A percentile compares a stretch with the other conserved stretches of the same genome.
Evolutionary conservation across 495 filamentous ascomycete genomes (phyloP).

Genomic region (Neurospora sp.): DNA sequence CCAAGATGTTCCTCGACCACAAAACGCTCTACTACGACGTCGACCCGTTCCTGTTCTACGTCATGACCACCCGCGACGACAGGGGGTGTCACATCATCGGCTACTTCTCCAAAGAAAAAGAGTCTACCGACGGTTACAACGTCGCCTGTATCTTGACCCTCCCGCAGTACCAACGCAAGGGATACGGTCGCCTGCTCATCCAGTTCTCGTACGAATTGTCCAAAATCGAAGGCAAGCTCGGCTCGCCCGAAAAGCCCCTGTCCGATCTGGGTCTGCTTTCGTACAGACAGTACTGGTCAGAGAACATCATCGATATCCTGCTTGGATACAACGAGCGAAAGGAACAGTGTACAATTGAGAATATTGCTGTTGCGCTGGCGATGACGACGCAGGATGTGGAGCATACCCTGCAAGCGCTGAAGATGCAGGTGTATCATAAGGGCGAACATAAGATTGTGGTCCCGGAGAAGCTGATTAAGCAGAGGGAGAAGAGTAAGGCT

Average conservation of each 20-base stretch:
- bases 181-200: constrained; percentile 86
- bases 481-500: constrained; percentile 65
- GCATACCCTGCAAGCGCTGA: constrained; percentile 81
- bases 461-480: constrained; percentile 54
- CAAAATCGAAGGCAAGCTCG: constrained; percentile 87
- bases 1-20: constrained; percentile 95
- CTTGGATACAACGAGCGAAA: constrained; percentile 49
- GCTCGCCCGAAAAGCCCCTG: constrained; percentile 91
- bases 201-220: constrained; percentile 97
- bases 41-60: constrained; percentile 97
- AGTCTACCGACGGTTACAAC: constrained; percentile 92
- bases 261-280: constrained; percentile 85
- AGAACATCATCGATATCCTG: constrained; percentile 79
- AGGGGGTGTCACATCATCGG: constrained; percentile 88
- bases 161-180: constrained; percentile 89
- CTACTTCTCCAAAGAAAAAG: constrained; percentile 98
- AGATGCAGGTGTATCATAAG: constrained; percentile 90
- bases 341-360: constrained; percentile 69
- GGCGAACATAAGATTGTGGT: constrained; percentile 89
- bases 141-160: constrained; percentile 95
- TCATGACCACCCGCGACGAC: constrained; percentile 82
- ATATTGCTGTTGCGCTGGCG: constrained; percentile 62
- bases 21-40: constrained; percentile 99
- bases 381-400: constrained; percentile 97
- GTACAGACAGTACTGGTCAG: constrained; percentile 95